Evolutionary conservation across 257 asterid genomes (phyloP), one percentile per base, ranked within the genome.

Genomic region (Thymus mandschuricus): DNA sequence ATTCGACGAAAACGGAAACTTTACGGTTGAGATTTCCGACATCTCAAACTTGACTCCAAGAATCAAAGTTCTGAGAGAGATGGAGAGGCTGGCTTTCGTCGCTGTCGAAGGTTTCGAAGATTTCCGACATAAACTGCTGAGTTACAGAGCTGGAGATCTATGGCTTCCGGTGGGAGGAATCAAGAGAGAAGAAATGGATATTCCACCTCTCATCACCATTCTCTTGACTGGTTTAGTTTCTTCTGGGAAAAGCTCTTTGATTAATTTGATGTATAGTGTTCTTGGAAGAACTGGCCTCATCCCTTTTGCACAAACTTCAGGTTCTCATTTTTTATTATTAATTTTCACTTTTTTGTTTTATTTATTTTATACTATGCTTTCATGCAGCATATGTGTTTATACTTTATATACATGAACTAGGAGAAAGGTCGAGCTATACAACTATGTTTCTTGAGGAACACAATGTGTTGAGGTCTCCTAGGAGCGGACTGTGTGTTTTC

Each of bases 221-320:
- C 78, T 90, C 6, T 62, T 88, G 6, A 61, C 75, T 0, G 96
- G 96, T 3, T 15, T 86, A 1, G n/a, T 59, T 5, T 57, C 77
- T 44, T 69, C 92, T 31, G 94, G 97, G 15, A 86, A 88, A 74
- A 88, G 92, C 76, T 76, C 96, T 9, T 65, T 85, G 10, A 75
- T 88, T 5, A 91, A 88, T 62, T 70, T 86, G 76, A 83, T 88
- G 94, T 91, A 88, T 34, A 82, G 86, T 70, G 91, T 86, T 79
- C 88, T 88, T 56, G 96, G 93, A n/a, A 78, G 83, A 75, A 77
- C 87, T 62, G 96, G 93, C 0, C 82, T 90, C 75, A 81, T 86
- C 74, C 96, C 97, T 66, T 90, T 85, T 70, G 96, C 96, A 65
- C 93, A 83, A 69, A 90, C 91, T 4, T 86, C 93, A 72, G 83